Percentiles rank a stretch among this genome's conserved stretches.
Evolutionary conservation across 2,329 filamentous ascomycete species (phyloP).

Genomic region (Trichoderma sp.): DNA sequence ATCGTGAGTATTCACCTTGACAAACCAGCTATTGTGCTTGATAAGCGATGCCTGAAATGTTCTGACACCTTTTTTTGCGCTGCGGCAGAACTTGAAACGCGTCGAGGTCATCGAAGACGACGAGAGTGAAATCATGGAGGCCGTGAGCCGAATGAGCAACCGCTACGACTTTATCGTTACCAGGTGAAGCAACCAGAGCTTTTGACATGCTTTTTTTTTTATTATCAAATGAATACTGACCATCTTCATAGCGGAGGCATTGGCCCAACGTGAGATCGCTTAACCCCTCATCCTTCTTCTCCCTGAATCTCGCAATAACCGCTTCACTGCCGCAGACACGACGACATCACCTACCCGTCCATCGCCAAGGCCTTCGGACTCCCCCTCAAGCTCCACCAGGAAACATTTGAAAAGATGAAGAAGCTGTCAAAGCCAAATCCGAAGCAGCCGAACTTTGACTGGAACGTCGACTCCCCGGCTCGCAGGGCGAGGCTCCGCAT

Average conservation of each 20-base stretch:
- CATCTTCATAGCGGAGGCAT: slow-evolving; percentile 70
- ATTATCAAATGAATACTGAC: background rate
- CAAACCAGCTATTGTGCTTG: background rate
- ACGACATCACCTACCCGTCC: slow-evolving; percentile 95
- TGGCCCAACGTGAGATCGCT: slow-evolving; percentile 74
- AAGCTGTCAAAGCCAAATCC: slow-evolving; percentile 72
- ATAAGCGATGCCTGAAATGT: too few species aligned
- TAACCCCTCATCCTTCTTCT: background rate
- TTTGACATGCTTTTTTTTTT: background rate
- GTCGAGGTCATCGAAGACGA: slow-evolving; percentile 95
- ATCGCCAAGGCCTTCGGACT: slow-evolving; percentile 88
- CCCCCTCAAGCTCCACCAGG: slow-evolving; percentile 73
- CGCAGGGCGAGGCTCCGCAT: slow-evolving; percentile 84
- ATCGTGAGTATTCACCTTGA: slow-evolving; percentile 48
- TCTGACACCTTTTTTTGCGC: background rate
- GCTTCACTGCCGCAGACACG: slow-evolving; percentile 62
- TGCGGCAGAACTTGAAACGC: slow-evolving; percentile 67
- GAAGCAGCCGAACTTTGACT: slow-evolving; percentile 74
- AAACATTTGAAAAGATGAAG: slow-evolving; percentile 81
- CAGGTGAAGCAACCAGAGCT: slow-evolving; percentile 46
- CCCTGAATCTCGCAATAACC: slow-evolving; percentile 27
- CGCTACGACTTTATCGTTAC: slow-evolving; percentile 95
- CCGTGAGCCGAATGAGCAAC: slow-evolving; percentile 80
- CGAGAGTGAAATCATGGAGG: slow-evolving; percentile 85
- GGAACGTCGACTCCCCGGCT: slow-evolving; percentile 78